Evolutionary conservation across 768 basidiomycete genomes (phyloP), one percentile per base, ranked within the genome.

Genomic region (Chiua virens): DNA sequence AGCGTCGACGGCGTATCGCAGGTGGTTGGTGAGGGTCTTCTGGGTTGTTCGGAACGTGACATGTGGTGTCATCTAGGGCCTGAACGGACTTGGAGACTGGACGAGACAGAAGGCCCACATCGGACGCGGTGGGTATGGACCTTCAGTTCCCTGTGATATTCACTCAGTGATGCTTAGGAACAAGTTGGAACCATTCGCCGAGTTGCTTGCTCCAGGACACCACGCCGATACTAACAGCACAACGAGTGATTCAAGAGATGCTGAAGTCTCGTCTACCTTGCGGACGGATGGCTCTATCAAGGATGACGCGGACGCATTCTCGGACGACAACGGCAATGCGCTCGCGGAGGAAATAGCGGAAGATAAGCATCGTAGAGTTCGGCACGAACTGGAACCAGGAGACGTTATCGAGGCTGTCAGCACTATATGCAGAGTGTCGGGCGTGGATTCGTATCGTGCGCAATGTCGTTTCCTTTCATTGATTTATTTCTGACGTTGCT

Each of bases 51-150:
- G 0, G 94, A 96, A 63, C 79, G 89, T 20, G 92, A 92, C 0
- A 63, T 96, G 13, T 96, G 94, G 93, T 82, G 85, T 2, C 76
- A 79, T 39, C 67, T 76, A 15, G 74, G 73, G 36, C 71, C 62
- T 3, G 71, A 72, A 21, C 71, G 71, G 8, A 58, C 78, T 11
- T 96, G 94, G 94, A 74, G 86, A 28, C 69, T 96, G 40, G 94
- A 96, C 55, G 93, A 95, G 60, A 94, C 92, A 2, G 94, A 97
- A 61, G 94, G 93, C 1, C 93, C 92, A 2, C 79, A 89, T 59
- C 81, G 93, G 42, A 87, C 90, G 47, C 76, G 93, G 92, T 92
- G 59, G 25, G 77, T 56, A 1, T 8, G 36, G 5, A 25, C 8
- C 15, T 20, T 17, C 3, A 9, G 6, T 8, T 40, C 32, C 13